Percentiles rank a stretch among this genome's conserved stretches.
Evolutionary conservation across 2,329 filamentous ascomycete genomes (phyloP).

Genomic region (Curvularia sp.): DNA sequence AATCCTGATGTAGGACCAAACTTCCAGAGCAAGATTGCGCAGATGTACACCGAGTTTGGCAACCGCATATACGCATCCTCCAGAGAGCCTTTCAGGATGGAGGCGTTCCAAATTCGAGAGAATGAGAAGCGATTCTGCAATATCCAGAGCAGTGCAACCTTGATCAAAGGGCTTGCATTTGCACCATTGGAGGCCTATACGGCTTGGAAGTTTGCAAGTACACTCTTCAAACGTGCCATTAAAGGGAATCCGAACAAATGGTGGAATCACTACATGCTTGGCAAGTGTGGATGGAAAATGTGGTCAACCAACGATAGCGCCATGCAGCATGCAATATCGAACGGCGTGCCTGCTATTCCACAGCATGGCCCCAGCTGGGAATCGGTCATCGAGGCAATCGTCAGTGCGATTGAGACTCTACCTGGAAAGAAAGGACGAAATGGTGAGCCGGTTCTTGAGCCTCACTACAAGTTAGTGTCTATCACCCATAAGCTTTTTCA

Average conservation of each 20-base stretch:
- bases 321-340: constrained; percentile 42
- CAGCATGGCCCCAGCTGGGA: constrained; percentile 40
- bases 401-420: constrained; percentile 66
- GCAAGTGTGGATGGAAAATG: constrained; percentile 78
- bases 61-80: constrained; percentile 73
- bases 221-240: constrained; percentile 66
- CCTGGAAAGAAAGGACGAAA: constrained; percentile 67
- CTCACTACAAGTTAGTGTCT: constrained; percentile 89
- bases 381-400: constrained; percentile 64
- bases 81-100: constrained; percentile 71
- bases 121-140: constrained; percentile 69
- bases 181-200: constrained; percentile 64
- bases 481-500: constrained; percentile 81
- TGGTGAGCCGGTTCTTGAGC: constrained; percentile 83
- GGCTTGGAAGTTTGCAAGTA: constrained; percentile 70
- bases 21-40: constrained; percentile 64
- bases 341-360: constrained; percentile 35
- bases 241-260: constrained; percentile 66
- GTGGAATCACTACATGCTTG: constrained; percentile 72
- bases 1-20: constrained; percentile 62
- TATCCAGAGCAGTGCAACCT: constrained; percentile 52
- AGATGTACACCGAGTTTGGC: constrained; percentile 73
- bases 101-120: constrained; percentile 65
- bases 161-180: constrained; percentile 66
- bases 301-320: constrained; percentile 56